These are phyloP conservation scores for Persicaria tinctoria DNA, from an alignment of 148 eudicot species.

Conservation along the genomic window DNA sequence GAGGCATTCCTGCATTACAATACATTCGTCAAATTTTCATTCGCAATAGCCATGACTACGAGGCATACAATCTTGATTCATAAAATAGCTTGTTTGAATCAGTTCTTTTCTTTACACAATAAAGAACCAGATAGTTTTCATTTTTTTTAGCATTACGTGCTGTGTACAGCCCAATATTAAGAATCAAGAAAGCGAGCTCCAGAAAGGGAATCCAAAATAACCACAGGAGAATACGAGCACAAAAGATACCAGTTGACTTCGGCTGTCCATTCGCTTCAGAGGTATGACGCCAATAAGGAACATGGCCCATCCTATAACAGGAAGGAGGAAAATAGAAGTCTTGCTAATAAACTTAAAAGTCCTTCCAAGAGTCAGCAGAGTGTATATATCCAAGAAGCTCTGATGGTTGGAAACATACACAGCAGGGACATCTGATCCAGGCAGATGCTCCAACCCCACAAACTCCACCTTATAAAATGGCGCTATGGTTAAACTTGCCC, in stretches of 20 bases:
- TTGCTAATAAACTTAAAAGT: conserved; percentile 92
- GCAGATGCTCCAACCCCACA: conserved; percentile 79
- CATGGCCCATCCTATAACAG: conserved; percentile 97
- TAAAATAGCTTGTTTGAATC: not conserved
- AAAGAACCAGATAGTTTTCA: no score
- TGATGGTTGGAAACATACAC: conserved; percentile 94
- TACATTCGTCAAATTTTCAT: not conserved
- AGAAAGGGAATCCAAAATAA: not conserved
- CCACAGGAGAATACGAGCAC: not conserved
- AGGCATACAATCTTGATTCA: not conserved
- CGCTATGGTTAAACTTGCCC: conserved; percentile 58
- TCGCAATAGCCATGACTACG: not conserved
- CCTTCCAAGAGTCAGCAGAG: conserved; percentile 80
- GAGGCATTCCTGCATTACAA: conserved; percentile 57
- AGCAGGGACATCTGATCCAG: conserved; percentile 60
- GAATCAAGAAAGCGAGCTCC: no score
- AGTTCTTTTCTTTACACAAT: not conserved
- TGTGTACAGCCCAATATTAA: no score
- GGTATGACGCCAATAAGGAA: conserved; percentile 79
- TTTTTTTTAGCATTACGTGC: no score
- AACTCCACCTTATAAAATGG: conserved; percentile 61
- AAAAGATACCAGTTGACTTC: conserved; percentile 68
- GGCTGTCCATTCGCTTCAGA: conserved; percentile 84
- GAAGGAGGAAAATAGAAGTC: conserved; percentile 69
- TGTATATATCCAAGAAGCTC: conserved; percentile 86